Evolutionary conservation across 495 filamentous ascomycete genomes (phyloP).

Genomic region (Baudoinia panamericana): DNA sequence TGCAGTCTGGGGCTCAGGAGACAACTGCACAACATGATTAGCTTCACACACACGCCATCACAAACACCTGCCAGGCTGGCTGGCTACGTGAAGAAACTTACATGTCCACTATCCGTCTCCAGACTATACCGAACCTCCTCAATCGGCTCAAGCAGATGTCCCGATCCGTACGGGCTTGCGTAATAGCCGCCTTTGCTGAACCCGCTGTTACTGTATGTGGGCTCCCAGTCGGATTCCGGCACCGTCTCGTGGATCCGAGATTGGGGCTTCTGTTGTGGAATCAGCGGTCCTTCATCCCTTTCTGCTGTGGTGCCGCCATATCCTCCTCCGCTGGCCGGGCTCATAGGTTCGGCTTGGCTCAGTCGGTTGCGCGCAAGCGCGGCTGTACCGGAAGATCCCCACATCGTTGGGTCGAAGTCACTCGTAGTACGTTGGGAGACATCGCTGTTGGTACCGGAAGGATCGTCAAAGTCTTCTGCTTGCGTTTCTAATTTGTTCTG

Average conservation of each 20-base stretch:
- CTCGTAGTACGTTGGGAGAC: slow-evolving; percentile 33
- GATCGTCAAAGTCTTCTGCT: slow-evolving; percentile 52
- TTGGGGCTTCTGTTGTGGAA: slow-evolving; percentile 23
- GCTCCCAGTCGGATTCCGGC: slow-evolving; percentile 10
- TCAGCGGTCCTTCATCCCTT: slow-evolving; percentile 24
- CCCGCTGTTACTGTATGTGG: slow-evolving; percentile 18
- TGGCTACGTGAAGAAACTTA: slow-evolving; percentile 12
- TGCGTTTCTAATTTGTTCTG: slow-evolving; percentile 68
- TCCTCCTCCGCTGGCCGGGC: slow-evolving; percentile 12
- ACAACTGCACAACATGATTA: slow-evolving; percentile 7
- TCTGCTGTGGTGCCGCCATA: slow-evolving; percentile 16
- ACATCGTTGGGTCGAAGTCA: slow-evolving; percentile 61
- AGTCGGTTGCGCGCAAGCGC: slow-evolving; percentile 27
- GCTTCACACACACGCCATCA: no score
- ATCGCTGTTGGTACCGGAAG: slow-evolving; percentile 17
- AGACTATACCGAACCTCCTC: slow-evolving; percentile 29
- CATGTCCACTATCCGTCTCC: slow-evolving; percentile 27
- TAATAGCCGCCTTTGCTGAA: slow-evolving; percentile 18
- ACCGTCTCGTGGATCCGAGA: slow-evolving; percentile 18
- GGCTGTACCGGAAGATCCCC: slow-evolving; percentile 38
- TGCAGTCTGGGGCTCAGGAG: slow-evolving; percentile 18
- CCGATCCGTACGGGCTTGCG: slow-evolving; percentile 19
- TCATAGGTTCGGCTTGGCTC: slow-evolving; percentile 11
- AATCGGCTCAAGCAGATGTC: slow-evolving; percentile 27
- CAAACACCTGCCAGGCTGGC: slow-evolving; percentile 4